These are phyloP conservation scores for Odonthalia washingtoniensis DNA, from an alignment of 31 red algal species.

Conservation along the genomic window DNA sequence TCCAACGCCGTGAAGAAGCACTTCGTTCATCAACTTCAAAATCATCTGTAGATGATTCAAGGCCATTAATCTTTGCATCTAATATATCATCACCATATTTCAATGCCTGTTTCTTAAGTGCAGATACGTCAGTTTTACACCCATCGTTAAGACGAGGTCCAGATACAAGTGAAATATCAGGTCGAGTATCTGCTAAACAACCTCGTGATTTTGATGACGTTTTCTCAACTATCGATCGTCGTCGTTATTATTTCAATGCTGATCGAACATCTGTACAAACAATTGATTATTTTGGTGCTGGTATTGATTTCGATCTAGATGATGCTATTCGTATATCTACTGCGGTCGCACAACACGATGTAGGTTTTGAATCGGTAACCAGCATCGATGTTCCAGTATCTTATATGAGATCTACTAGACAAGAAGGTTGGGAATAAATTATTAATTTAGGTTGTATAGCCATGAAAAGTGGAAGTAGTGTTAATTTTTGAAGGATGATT, in stretches of 20 bases:
- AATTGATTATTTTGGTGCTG: slow-evolving; percentile 57
- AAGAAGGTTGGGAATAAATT: slow-evolving; percentile 49
- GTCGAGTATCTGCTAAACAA: slow-evolving; percentile 53
- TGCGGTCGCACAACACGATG: no score
- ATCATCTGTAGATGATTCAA: background rate
- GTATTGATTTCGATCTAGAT: slow-evolving; percentile 49
- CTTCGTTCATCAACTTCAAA: background rate
- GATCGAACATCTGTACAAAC: slow-evolving; percentile 64
- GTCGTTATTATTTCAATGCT: slow-evolving; percentile 48
- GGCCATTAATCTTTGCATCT: background rate
- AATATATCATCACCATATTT: background rate
- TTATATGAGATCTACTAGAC: slow-evolving; percentile 61
- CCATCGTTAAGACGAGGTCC: slow-evolving; percentile 47
- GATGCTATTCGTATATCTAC: slow-evolving; percentile 54
- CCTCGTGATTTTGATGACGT: slow-evolving; percentile 74
- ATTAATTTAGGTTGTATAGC: slow-evolving; percentile 48
- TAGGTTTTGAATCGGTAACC: no score
- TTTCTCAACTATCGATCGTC: slow-evolving; percentile 47
- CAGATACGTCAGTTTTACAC: slow-evolving; percentile 48
- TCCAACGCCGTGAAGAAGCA: background rate
- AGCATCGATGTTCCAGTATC: slow-evolving; percentile 51
- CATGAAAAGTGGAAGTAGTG: background rate
- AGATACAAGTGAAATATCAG: slow-evolving; percentile 48
- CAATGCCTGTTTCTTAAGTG: slow-evolving; percentile 23
- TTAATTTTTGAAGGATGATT: slow-evolving; percentile 49